Conservation (phyloP, 495 filamentous ascomycete genomes). For the Penicillium pancosmium region DNA sequence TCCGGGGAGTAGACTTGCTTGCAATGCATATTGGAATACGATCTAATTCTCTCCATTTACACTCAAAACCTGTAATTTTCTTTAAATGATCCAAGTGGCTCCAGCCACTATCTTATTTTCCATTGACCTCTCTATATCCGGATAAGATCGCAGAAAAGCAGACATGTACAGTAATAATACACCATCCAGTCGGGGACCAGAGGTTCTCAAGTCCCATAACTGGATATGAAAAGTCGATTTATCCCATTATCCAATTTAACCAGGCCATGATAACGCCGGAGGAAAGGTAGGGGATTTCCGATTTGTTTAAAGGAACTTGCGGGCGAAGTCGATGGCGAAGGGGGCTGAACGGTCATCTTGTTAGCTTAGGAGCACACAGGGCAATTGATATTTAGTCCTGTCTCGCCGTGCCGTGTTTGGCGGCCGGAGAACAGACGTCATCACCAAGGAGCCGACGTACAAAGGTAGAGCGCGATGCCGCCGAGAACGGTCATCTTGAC, state of each 20-base stretch:
- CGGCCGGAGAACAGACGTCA: neutral
- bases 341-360: constrained; percentile 57
- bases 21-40: constrained; percentile 33
- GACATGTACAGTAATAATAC: constrained; percentile 41
- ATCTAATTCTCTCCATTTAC: constrained; percentile 11
- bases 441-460: constrained; percentile 52
- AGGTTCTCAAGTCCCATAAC: neutral
- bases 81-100: constrained; percentile 10
- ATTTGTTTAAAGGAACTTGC: constrained; percentile 66
- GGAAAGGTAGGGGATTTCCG: constrained; percentile 5
- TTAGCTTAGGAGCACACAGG: neutral
- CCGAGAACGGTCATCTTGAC: constrained; percentile 63
- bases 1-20: constrained; percentile 21
- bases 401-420: neutral
- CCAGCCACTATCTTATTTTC: constrained; percentile 20
- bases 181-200: constrained; percentile 17
- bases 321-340: constrained; percentile 77
- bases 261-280: constrained; percentile 6
- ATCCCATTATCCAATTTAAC: constrained; percentile 10
- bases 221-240: constrained; percentile 10
- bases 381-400: neutral
- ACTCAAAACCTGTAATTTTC: neutral
- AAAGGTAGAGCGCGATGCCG: constrained; percentile 76
- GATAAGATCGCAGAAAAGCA: constrained; percentile 23
- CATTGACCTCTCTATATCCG: constrained; percentile 25